Evolutionary conservation across 2,329 filamentous ascomycete species (phyloP).

Genomic region (Sporothrix brunneoviolacea): DNA sequence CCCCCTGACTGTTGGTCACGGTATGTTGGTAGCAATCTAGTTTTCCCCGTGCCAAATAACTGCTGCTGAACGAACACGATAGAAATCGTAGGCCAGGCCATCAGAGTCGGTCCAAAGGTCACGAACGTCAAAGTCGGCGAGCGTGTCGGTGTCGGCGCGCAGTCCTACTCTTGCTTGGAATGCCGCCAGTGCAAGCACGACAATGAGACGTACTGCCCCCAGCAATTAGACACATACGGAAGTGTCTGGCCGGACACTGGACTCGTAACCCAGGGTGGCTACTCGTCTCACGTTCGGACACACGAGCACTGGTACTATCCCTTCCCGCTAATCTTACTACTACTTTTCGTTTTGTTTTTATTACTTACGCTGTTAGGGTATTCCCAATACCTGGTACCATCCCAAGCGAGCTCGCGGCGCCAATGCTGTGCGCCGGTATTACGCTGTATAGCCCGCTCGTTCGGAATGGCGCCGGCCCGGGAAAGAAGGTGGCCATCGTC

Average conservation of each 20-base stretch:
- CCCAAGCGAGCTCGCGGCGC: constrained; percentile 55
- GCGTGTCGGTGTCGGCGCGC: constrained; percentile 62
- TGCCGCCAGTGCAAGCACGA: constrained; percentile 59
- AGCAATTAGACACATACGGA: constrained; percentile 54
- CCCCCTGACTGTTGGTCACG: constrained; percentile 61
- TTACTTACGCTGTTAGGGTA: constrained; percentile 34
- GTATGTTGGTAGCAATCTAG: too few relatives aligned
- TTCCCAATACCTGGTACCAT: constrained; percentile 71
- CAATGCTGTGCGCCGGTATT: constrained; percentile 79
- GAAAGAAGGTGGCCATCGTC: constrained; percentile 71
- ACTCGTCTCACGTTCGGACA: constrained; percentile 29
- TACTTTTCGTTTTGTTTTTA: not conserved
- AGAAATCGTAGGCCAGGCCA: constrained; percentile 63
- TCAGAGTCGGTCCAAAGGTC: constrained; percentile 60
- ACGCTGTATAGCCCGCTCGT: constrained; percentile 74
- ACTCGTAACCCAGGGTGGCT: constrained; percentile 52
- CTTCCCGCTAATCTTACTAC: too few relatives aligned
- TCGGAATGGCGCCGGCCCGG: constrained; percentile 65
- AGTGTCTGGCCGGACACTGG: constrained; percentile 42
- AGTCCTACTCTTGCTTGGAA: constrained; percentile 56
- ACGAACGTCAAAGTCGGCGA: constrained; percentile 52
- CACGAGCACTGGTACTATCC: constrained; percentile 73
- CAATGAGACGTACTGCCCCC: constrained; percentile 60
- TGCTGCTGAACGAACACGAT: not conserved
- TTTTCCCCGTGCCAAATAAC: too few relatives aligned